A percentile compares a stretch with the other conserved stretches of the same genome.
Evolutionary conservation across 2,329 filamentous ascomycete genomes (phyloP).

Genomic region (Colletotrichum tanaceti): DNA sequence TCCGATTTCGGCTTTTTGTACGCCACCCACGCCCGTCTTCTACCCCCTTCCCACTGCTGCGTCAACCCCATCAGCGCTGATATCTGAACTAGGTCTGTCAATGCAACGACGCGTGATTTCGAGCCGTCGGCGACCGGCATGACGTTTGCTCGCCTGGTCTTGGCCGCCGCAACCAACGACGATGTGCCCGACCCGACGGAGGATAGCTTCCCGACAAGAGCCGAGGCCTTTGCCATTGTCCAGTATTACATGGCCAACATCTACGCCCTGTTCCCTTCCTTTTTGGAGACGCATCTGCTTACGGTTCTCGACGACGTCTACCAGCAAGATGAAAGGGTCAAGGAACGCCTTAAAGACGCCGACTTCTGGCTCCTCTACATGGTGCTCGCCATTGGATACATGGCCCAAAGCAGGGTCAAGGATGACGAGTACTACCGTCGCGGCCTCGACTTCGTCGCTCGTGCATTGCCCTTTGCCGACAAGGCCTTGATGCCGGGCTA

Average conservation of each 20-base stretch:
- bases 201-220: constrained; percentile 75
- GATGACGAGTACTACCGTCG: constrained; percentile 72
- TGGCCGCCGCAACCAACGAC: constrained; percentile 84
- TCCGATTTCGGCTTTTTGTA: constrained; percentile 94
- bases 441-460: constrained; percentile 67
- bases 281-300: constrained; percentile 82
- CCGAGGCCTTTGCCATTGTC: constrained; percentile 75
- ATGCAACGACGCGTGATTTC: constrained; percentile 94
- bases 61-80: constrained; percentile 10
- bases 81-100: constrained; percentile 75
- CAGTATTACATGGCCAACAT: constrained; percentile 89
- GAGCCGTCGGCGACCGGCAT: constrained; percentile 88
- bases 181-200: constrained; percentile 72
- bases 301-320: constrained; percentile 86
- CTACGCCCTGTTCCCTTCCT: constrained; percentile 83
- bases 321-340: constrained; percentile 70
- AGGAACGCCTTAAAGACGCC: constrained; percentile 64
- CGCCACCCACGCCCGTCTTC: constrained; percentile 51
- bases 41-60: background rate
- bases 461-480: constrained; percentile 82
- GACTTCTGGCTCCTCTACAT: constrained; percentile 91
- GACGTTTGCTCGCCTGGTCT: constrained; percentile 89
- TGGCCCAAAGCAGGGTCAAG: constrained; percentile 76
- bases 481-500: constrained; percentile 87
- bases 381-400: constrained; percentile 86